Evolutionary conservation across 257 asterid genomes (phyloP), one percentile per base, ranked within the genome.

Genomic region (Mitragyna speciosa): DNA sequence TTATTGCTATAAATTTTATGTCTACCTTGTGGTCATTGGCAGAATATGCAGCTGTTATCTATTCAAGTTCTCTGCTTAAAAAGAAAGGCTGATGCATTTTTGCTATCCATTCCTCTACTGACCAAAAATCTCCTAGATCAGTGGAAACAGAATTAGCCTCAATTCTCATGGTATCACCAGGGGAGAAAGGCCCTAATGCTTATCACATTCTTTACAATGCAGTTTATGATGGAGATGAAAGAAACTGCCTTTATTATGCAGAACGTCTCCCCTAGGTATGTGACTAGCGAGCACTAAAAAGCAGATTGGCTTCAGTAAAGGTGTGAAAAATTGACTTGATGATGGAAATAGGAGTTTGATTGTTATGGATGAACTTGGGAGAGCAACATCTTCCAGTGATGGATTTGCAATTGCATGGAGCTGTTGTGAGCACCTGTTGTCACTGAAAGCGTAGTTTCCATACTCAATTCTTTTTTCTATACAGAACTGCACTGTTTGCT

Each of bases 181-280:
- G 26, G 77, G 31, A 73, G 66, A 17, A 8, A 70, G n/a, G n/a
- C 19, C 39, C 68, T 79, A 36, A 79, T 48, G 26, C 8, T 80
- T 58, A 48, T 43, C 22, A 39, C 36, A 30, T 64, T 5, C 61
- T 56, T 82, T 80, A 74, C 48, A 78, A 12, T 87, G 86, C 90
- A 95, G 99, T 95, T 93, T 81, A 95, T 95, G 99, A 95, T 96
- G 71, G 99, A 95, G 93, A 95, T 93, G 99, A 95, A 91, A 81
- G 99, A 95, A 89, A 92, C 91, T 16, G 97, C 97, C 74, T 93
- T 95, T 86, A 93, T 95, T 84, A 85, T 93, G 93, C 99, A 95
- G 88, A 95, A 95, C 85, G 93, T 90, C 83, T 84, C 98, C 80
- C 85, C 84, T 66, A 89, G 98, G 99, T 95, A 83, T 66, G 79